Conservation (phyloP, 345 rosid genomes). For the Brassica cretica region DNA sequence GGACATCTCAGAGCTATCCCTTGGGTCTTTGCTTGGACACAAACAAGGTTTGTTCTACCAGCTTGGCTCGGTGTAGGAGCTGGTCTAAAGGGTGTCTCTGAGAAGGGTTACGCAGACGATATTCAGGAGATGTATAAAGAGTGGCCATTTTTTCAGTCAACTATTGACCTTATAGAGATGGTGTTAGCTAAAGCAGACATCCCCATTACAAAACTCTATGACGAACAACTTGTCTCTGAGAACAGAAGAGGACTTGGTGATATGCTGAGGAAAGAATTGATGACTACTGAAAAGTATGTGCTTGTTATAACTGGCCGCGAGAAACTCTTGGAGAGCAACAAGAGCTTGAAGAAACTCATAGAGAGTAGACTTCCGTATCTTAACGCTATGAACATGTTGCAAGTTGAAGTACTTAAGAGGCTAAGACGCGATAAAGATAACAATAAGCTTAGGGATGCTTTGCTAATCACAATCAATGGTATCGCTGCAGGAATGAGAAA, state of each 20-base stretch:
- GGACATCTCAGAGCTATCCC: constrained; percentile 99
- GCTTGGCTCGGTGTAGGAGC: constrained; percentile 99
- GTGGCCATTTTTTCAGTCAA: constrained; percentile 95
- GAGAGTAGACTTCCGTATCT: constrained; percentile 92
- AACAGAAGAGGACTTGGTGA: constrained; percentile 73
- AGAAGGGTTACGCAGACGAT: constrained; percentile 75
- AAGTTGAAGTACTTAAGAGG: constrained; percentile 88
- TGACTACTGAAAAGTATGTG: constrained; percentile 68
- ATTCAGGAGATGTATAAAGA: constrained; percentile 83
- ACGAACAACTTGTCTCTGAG: constrained; percentile 78
- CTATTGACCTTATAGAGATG: constrained; percentile 96
- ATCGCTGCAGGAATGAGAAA: constrained; percentile 98
- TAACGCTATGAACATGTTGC: constrained; percentile 87
- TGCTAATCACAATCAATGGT: constrained; percentile 90
- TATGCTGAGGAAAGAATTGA: constrained; percentile 64
- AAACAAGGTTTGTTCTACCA: constrained; percentile 95
- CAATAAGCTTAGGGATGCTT: constrained; percentile 79
- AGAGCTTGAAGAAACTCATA: constrained; percentile 82
- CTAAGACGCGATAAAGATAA: constrained; percentile 83
- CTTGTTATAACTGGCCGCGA: constrained; percentile 75
- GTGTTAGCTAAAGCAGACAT: constrained; percentile 86
- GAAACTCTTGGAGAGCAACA: constrained; percentile 69
- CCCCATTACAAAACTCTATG: constrained; percentile 84
- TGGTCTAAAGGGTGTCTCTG: constrained; percentile 76
- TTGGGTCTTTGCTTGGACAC: constrained; percentile 98